These are phyloP conservation scores for Helichrysum umbraculigerum DNA, from an alignment of 129 eudicot genomes.

Conservation along the genomic window DNA sequence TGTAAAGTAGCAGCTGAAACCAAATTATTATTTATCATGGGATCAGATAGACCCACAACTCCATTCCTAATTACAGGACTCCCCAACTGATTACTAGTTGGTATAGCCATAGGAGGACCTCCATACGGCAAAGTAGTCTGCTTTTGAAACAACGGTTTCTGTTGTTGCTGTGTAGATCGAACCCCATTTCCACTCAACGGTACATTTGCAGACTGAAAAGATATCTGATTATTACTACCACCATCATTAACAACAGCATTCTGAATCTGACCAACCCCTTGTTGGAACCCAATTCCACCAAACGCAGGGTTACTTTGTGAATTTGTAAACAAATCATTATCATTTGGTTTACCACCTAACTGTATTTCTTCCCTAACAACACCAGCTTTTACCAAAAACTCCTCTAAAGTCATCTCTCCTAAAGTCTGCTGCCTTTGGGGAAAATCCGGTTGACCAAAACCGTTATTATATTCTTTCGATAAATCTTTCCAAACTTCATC, in stretches of 20 bases:
- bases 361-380: constrained; percentile 83
- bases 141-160: constrained; percentile 35
- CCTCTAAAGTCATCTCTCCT: constrained; percentile 94
- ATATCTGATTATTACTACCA: constrained; percentile 47
- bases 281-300: constrained; percentile 60
- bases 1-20: constrained; percentile 47
- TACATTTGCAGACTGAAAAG: constrained; percentile 54
- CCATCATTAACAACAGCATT: constrained; percentile 24
- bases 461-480: constrained; percentile 49
- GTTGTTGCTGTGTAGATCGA: constrained; percentile 54
- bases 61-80: constrained; percentile 72
- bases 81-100: constrained; percentile 46
- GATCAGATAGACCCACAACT: constrained; percentile 52
- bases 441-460: constrained; percentile 43
- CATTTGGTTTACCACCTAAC: constrained; percentile 32
- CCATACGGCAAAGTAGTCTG: constrained; percentile 53
- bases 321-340: constrained; percentile 46
- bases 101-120: constrained; percentile 56
- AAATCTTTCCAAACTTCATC: constrained; percentile 94
- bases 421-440: constrained; percentile 77
- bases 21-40: constrained; percentile 42
- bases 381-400: constrained; percentile 86
- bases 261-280: constrained; percentile 22
- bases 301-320: constrained; percentile 41
- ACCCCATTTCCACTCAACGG: constrained; percentile 68